Conservation (phyloP, 345 rosid genomes). For the Eucalyptus brandiana region DNA sequence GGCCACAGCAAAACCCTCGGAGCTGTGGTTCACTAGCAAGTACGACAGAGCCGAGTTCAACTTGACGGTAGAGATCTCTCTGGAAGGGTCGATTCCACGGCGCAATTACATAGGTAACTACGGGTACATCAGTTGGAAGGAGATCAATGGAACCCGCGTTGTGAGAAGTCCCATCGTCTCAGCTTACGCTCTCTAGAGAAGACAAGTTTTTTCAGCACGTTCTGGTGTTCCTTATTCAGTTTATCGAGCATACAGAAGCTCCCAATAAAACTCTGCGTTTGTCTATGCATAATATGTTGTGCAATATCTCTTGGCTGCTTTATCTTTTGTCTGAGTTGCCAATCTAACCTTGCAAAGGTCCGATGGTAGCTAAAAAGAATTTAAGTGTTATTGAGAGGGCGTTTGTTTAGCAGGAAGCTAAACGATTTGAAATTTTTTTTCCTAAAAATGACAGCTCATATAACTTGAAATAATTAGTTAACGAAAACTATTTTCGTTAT, state of each 20-base stretch:
- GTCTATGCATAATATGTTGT: background rate
- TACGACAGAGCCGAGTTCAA: constrained; percentile 18
- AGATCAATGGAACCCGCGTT: constrained; percentile 14
- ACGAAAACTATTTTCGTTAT: no score
- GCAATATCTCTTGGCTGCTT: background rate
- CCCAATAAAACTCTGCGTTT: background rate
- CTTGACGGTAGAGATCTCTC: constrained; percentile 13
- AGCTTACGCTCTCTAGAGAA: constrained; percentile 9
- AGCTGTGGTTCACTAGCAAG: no score
- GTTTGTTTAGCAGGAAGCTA: no score
- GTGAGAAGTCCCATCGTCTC: constrained; percentile 38
- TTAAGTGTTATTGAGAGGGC: no score
- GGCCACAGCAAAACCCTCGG: no score
- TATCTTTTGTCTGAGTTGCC: no score
- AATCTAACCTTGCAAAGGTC: no score
- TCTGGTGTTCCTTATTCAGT: background rate
- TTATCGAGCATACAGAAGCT: background rate
- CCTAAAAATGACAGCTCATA: no score
- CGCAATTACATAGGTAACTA: constrained; percentile 27
- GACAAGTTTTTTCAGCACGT: background rate
- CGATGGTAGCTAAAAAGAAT: no score
- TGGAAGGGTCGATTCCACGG: background rate
- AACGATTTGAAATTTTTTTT: no score
- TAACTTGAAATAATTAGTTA: no score
- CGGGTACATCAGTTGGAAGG: constrained; percentile 32